These are phyloP conservation scores for Noccaea caerulescens DNA, from an alignment of 345 rosid genomes.

Conservation along the genomic window DNA sequence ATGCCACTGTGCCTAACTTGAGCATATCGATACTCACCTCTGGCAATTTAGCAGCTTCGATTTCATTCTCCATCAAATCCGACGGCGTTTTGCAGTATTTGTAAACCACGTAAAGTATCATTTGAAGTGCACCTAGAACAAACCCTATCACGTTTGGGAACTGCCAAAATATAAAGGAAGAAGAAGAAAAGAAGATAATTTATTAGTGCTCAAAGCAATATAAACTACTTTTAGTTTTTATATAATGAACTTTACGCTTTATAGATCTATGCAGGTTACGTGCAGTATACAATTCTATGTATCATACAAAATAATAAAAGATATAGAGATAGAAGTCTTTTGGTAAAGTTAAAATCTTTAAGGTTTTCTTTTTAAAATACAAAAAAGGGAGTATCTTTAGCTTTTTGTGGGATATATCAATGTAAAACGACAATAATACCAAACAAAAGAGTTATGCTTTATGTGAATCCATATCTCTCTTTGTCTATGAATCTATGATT, in stretches of 20 bases:
- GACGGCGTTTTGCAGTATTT: slow-evolving; percentile 48
- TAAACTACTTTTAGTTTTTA: slow-evolving; percentile 15
- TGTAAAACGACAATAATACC: slow-evolving; percentile 41
- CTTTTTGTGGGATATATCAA: slow-evolving; percentile 24
- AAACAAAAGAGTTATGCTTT: slow-evolving; percentile 39
- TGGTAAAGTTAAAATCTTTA: slow-evolving; percentile 24
- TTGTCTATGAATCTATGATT: slow-evolving; percentile 42
- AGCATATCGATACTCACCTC: slow-evolving; percentile 40
- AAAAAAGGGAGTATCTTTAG: slow-evolving; percentile 20
- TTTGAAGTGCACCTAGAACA: slow-evolving; percentile 56
- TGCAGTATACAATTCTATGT: slow-evolving; percentile 14
- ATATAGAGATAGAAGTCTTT: slow-evolving; percentile 33
- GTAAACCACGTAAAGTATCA: slow-evolving; percentile 54
- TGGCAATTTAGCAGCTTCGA: slow-evolving; percentile 42
- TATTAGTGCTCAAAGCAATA: slow-evolving; percentile 36
- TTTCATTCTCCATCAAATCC: slow-evolving; percentile 42
- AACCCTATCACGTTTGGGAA: slow-evolving; percentile 61
- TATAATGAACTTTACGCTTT: slow-evolving; percentile 36
- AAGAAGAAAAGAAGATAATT: neutral
- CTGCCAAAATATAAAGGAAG: slow-evolving; percentile 35
- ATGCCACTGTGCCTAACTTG: slow-evolving; percentile 35
- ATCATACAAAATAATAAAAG: neutral
- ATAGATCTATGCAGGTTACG: slow-evolving; percentile 24
- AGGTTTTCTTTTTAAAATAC: slow-evolving; percentile 25
- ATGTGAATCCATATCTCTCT: slow-evolving; percentile 26